Evolutionary conservation across 2,329 filamentous ascomycete genomes (phyloP).

Genomic region (Bipolaris zeicola): DNA sequence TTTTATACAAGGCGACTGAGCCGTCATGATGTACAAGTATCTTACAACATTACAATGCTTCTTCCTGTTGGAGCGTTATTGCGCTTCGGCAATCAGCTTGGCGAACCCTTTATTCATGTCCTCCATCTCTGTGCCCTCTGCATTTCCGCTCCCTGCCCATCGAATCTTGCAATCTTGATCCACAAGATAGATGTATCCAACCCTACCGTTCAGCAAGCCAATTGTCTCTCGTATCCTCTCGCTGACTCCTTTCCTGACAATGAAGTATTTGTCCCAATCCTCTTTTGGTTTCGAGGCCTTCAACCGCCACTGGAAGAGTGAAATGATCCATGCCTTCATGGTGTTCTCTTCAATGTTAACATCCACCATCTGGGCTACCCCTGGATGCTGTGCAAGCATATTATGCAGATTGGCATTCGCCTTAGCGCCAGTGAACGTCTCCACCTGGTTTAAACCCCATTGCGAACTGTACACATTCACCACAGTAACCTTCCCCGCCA

Average conservation of each 20-base stretch:
- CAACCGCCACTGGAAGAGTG: constrained; percentile 59
- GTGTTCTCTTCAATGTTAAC: constrained; percentile 87
- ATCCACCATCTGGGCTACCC: constrained; percentile 74
- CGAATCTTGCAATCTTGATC: constrained; percentile 87
- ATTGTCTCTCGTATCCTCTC: constrained; percentile 64
- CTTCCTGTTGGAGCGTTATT: background rate
- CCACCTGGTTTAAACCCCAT: constrained; percentile 84
- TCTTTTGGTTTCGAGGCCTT: constrained; percentile 54
- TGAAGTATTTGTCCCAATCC: constrained; percentile 64
- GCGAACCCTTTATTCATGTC: constrained; percentile 68
- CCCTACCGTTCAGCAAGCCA: constrained; percentile 82
- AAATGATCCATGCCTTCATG: constrained; percentile 64
- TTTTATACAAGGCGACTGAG: constrained; percentile 21
- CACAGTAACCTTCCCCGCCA: constrained; percentile 75
- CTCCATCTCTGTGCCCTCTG: constrained; percentile 68
- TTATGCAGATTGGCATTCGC: constrained; percentile 73
- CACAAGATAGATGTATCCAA: constrained; percentile 91
- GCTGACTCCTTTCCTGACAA: constrained; percentile 62
- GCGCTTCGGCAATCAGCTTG: constrained; percentile 59
- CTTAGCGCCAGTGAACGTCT: constrained; percentile 67
- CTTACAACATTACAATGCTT: constrained; percentile 11
- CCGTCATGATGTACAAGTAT: constrained; percentile 42
- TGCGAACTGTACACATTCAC: constrained; percentile 80
- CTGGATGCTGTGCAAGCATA: constrained; percentile 60
- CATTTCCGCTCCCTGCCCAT: constrained; percentile 84